Evolutionary conservation across 2,329 filamentous ascomycete species (phyloP).

Genomic region (Trichoderma endophyticum): DNA sequence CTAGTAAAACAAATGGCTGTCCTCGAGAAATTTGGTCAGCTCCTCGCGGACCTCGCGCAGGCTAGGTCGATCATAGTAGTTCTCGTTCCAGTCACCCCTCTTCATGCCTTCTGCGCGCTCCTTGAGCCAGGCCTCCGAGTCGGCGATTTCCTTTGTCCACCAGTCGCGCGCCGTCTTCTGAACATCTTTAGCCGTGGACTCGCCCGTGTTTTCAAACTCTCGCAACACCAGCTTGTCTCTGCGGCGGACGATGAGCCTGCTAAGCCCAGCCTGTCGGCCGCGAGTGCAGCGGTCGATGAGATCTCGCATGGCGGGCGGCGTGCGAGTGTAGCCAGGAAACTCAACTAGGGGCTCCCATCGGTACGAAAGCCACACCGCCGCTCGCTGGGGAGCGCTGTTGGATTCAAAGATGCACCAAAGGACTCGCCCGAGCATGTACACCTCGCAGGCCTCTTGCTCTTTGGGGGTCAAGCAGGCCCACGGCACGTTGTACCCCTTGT

Average conservation of each 20-base stretch:
- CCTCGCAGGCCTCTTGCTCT: conserved; percentile 57
- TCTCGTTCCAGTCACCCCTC: conserved; percentile 47
- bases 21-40: conserved; percentile 28
- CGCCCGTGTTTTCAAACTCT: conserved; percentile 29
- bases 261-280: conserved; percentile 45
- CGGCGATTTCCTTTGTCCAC: conserved; percentile 48
- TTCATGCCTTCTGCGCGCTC: conserved; percentile 38
- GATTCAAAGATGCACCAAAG: conserved; percentile 63
- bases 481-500: conserved; percentile 51
- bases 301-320: conserved; percentile 43
- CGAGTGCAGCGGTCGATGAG: conserved; percentile 53
- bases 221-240: conserved; percentile 47
- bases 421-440: conserved; percentile 60
- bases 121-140: conserved; percentile 46
- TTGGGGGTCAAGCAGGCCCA: conserved; percentile 51
- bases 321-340: conserved; percentile 52
- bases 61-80: conserved; percentile 48
- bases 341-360: conserved; percentile 53
- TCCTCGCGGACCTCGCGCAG: conserved; percentile 42
- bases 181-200: conserved; percentile 36
- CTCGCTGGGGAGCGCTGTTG: conserved; percentile 54
- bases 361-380: conserved; percentile 59
- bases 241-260: conserved; percentile 43
- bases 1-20: conserved; percentile 14
- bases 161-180: conserved; percentile 42